These are phyloP conservation scores for Spergularia bocconei DNA, from an alignment of 148 eudicot species.

Conservation along the genomic window DNA sequence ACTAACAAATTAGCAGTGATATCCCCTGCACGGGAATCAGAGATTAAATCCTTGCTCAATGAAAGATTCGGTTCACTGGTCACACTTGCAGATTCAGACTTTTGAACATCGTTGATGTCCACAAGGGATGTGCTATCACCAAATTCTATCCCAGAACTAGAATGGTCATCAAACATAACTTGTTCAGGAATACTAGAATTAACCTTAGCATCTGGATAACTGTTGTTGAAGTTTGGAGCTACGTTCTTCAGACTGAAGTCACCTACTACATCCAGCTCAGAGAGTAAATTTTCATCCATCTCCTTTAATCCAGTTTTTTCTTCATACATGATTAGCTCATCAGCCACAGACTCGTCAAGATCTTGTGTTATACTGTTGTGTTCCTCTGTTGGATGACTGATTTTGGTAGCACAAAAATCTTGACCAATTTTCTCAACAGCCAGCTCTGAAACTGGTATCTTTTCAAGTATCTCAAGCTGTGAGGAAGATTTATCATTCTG, in stretches of 20 bases:
- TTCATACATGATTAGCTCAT: conserved; percentile 29
- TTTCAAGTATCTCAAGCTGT: conserved; percentile 18
- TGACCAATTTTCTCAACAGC: conserved; percentile 18
- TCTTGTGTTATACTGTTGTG: conserved; percentile 22
- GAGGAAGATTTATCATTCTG: conserved; percentile 20
- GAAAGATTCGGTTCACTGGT: conserved; percentile 8
- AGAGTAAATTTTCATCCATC: conserved; percentile 62
- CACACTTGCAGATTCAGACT: conserved; percentile 3
- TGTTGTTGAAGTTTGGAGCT: conserved; percentile 25
- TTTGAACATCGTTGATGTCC: conserved; percentile 3
- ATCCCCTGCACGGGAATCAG: conserved; percentile 19
- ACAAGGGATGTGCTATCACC: conserved; percentile 9
- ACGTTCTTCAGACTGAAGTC: conserved; percentile 54
- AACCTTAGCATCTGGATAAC: conserved; percentile 19
- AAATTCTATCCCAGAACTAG: not conserved
- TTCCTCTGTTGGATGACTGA: conserved; percentile 10
- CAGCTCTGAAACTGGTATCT: conserved; percentile 17
- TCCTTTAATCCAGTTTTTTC: conserved; percentile 45
- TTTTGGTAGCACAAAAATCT: conserved; percentile 12
- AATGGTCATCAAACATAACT: not conserved
- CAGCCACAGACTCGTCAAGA: conserved; percentile 24
- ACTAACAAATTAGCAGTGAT: conserved; percentile 25
- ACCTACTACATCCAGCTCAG: conserved; percentile 71
- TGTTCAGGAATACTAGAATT: conserved; percentile 17
- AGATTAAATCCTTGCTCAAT: conserved; percentile 13